A percentile compares a stretch with the other conserved stretches of the same genome.
Conservation (phyloP, 495 filamentous ascomycete species). For the Apiosordaria backusii region DNA sequence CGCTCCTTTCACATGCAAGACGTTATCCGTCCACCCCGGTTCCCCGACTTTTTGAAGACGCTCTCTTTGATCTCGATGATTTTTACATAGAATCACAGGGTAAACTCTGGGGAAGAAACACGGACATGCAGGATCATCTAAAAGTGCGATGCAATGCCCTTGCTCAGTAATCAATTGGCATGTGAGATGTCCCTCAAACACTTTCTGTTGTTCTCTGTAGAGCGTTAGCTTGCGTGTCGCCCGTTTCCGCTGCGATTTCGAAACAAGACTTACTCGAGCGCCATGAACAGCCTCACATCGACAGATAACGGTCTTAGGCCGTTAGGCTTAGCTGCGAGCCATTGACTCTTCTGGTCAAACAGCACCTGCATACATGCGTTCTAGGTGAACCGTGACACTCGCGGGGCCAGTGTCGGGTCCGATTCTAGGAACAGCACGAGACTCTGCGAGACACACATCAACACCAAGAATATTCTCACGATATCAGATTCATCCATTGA, state of each 20-base stretch:
- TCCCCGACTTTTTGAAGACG: neutral
- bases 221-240: neutral
- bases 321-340: neutral
- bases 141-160: neutral
- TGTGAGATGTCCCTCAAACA: neutral
- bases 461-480: neutral
- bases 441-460: neutral
- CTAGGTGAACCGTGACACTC: neutral
- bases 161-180: neutral
- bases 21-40: neutral
- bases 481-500: neutral
- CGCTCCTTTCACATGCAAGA: conserved; percentile 5
- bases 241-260: neutral
- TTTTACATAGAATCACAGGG: neutral
- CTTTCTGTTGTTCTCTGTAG: neutral
- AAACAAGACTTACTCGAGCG: neutral
- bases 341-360: neutral
- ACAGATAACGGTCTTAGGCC: neutral
- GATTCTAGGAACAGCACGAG: neutral
- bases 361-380: neutral
- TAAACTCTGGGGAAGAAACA: neutral
- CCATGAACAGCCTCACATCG: neutral
- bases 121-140: neutral
- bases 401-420: neutral
- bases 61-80: neutral